Conservation (phyloP, 2,329 filamentous ascomycete genomes). For the Bipolaris zeicola region DNA sequence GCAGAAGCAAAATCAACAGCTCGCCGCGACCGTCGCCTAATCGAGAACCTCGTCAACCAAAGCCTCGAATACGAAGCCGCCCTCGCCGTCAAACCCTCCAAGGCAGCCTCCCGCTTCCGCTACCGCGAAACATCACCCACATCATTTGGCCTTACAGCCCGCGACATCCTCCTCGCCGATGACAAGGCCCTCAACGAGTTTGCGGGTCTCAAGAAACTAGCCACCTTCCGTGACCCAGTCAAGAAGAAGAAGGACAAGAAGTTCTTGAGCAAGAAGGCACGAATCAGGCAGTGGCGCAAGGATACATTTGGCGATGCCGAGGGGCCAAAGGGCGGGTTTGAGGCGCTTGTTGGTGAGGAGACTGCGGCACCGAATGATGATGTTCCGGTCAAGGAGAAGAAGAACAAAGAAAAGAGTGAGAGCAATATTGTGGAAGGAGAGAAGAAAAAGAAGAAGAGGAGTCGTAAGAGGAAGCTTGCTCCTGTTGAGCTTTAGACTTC, state of each 20-base stretch:
- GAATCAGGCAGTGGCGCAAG: conserved; percentile 82
- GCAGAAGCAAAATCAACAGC: conserved; percentile 70
- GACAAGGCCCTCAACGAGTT: conserved; percentile 88
- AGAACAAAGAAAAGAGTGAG: conserved; percentile 1
- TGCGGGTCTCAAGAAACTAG: conserved; percentile 92
- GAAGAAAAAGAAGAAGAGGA: conserved; percentile 37
- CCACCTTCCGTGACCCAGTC: conserved; percentile 82
- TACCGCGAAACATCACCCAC: conserved; percentile 94
- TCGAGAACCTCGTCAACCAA: conserved; percentile 84
- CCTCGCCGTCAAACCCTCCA: conserved; percentile 56
- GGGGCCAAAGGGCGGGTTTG: conserved; percentile 54
- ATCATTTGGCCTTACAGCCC: conserved; percentile 84
- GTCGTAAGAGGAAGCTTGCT: conserved; percentile 28
- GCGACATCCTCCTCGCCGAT: conserved; percentile 88
- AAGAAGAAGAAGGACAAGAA: conserved; percentile 92
- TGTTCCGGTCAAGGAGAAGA: not conserved
- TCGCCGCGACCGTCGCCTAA: conserved; percentile 79
- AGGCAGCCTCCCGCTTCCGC: conserved; percentile 68
- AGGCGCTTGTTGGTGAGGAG: conserved; percentile 27
- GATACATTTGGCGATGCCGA: conserved; percentile 69
- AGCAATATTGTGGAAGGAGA: conserved; percentile 26
- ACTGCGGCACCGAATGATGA: conserved; percentile 1
- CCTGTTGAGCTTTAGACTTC: conserved; percentile 12
- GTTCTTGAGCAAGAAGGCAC: conserved; percentile 87
- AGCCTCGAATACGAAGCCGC: conserved; percentile 75